A percentile compares a stretch with the other conserved stretches of the same genome.
Conservation (phyloP, 257 asterid genomes). For the Rubia yunnanensis region DNA sequence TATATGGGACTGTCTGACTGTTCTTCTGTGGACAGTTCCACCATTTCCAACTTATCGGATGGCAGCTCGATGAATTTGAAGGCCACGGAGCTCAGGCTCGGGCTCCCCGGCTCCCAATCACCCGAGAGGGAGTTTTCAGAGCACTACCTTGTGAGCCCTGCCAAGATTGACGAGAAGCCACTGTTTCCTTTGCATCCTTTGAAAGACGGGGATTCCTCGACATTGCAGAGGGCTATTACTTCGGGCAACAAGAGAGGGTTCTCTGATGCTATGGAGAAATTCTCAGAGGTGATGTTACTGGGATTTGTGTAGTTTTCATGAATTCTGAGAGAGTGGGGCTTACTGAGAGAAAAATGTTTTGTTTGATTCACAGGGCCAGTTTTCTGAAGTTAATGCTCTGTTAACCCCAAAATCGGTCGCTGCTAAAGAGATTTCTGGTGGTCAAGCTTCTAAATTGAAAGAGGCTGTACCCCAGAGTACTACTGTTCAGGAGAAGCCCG, state of each 20-base stretch:
- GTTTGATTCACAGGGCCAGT: constrained; percentile 27
- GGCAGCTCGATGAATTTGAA: constrained; percentile 39
- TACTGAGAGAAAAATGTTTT: constrained; percentile 5
- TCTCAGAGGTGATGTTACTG: constrained; percentile 32
- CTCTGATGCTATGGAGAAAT: constrained; percentile 58
- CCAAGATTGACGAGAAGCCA: constrained; percentile 48
- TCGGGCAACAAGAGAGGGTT: constrained; percentile 71
- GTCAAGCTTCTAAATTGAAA: constrained; percentile 27
- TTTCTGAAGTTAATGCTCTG: constrained; percentile 23
- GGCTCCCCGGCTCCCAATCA: constrained; percentile 60
- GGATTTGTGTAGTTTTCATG: background rate
- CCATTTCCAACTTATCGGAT: constrained; percentile 35
- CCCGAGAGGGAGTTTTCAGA: constrained; percentile 33
- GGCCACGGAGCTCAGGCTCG: constrained; percentile 68
- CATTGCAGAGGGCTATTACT: constrained; percentile 28
- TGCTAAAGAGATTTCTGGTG: constrained; percentile 21
- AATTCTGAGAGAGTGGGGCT: constrained; percentile 3
- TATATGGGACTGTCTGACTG: constrained; percentile 66
- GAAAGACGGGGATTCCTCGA: constrained; percentile 23
- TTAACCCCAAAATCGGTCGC: constrained; percentile 20
- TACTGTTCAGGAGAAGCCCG: constrained; percentile 26
- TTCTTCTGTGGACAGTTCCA: constrained; percentile 62
- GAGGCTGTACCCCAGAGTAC: constrained; percentile 21
- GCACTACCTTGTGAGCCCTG: constrained; percentile 21
- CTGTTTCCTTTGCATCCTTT: constrained; percentile 50